These are phyloP conservation scores for Diutina rugosa DNA, from an alignment of 1,139 yeast genomes.

Conservation along the genomic window DNA sequence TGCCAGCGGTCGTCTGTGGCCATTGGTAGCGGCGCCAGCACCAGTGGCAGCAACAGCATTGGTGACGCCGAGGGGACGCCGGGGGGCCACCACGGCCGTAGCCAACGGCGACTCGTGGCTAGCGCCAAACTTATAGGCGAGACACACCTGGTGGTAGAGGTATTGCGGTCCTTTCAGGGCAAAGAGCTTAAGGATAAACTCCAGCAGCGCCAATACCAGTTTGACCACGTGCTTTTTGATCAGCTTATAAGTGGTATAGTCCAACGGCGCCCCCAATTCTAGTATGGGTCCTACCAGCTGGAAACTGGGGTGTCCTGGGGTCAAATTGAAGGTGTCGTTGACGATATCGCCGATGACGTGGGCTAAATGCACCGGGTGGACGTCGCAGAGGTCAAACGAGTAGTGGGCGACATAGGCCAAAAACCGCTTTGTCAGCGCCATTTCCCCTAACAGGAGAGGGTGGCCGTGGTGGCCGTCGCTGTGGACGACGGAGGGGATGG, in stretches of 20 bases:
- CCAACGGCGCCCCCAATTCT: neutral
- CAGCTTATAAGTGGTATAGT: neutral
- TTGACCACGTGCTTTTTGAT: neutral
- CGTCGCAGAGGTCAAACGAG: slow-evolving; percentile 23
- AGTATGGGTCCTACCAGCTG: neutral
- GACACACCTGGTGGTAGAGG: neutral
- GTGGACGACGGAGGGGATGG: slow-evolving; percentile 5
- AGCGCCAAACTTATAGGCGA: neutral
- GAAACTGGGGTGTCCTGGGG: neutral
- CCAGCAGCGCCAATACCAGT: slow-evolving; percentile 1
- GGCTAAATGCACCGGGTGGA: slow-evolving; percentile 19
- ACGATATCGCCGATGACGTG: slow-evolving; percentile 22
- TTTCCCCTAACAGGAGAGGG: slow-evolving; percentile 10
- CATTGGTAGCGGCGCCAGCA: neutral
- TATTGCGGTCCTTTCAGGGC: slow-evolving; percentile 1
- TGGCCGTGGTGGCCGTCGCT: neutral
- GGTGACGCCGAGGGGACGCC: neutral
- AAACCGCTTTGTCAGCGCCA: slow-evolving; percentile 26
- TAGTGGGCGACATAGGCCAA: slow-evolving; percentile 24
- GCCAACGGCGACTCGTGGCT: neutral
- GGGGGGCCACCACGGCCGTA: neutral
- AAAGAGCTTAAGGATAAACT: neutral
- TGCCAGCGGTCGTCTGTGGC: neutral
- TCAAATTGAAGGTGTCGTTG: slow-evolving; percentile 16
- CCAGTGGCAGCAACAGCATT: neutral